Evolutionary conservation across 495 filamentous ascomycete species (phyloP), one percentile per base, ranked within the genome.

Genomic region (Talaromyces thailandensis): DNA sequence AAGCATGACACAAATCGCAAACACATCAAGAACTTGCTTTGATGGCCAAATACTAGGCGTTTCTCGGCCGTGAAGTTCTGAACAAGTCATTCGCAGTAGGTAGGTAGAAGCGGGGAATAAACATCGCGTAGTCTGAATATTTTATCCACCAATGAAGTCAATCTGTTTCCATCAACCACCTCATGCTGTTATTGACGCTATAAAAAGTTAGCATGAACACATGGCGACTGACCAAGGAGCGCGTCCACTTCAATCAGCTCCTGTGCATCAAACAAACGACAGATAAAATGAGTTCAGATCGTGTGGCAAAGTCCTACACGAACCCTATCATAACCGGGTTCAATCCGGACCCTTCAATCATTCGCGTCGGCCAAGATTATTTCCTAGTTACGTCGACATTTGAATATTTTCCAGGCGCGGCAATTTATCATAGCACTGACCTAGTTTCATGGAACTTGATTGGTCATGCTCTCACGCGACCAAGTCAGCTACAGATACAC

Each of bases 401-500:
- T 58, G 77, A 81, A 63, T 79, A 73, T 58, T 79, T 82, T 61
- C 77, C 76, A 11, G 78, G 73, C 3, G 69, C 70, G 8, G 76
- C 80, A 0, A 76, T 83, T 32, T 82, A 80, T 61, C 72, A 78
- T 52, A 78, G 74, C 52, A 70, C 62, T 3, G 79, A 82, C 64
- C 67, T 81, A 32, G 70, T 81, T 24, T 63, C 71, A 43, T 82
- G 79, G 77, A 65, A 65, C 6, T 67, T 81, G 25, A 77, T 84
- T 32, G 77, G 75, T 1, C 82, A 86, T 62, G 86, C 82, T n/a
- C 68, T 88, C 55, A 86, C 67, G 35, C 80, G 83, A 60, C 77
- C 78, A 37, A 78, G 76, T 29, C 85, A 88, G 67, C 70, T 87
- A 23, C 82, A 88, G 64, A 85, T 88, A 69, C 83, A 85, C 25